A percentile compares a stretch with the other conserved stretches of the same genome.
Evolutionary conservation across 1,284 basidiomycete genomes (phyloP).

Genomic region (Rhodofomes roseus): DNA sequence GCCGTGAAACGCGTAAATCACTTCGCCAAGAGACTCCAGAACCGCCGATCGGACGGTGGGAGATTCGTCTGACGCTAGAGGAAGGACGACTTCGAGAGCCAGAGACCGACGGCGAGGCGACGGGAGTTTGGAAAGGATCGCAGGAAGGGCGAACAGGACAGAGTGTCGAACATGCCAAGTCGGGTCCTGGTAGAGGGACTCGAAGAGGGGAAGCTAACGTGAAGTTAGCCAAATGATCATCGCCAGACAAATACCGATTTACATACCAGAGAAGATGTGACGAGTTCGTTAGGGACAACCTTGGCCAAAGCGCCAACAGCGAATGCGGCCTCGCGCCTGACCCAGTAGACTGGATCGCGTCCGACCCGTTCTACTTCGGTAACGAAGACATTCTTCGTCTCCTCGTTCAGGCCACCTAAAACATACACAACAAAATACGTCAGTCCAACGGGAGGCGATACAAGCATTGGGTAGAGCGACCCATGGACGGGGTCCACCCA

Average conservation of each 20-base stretch:
- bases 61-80: slow-evolving; percentile 67
- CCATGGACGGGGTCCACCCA: slow-evolving; percentile 4
- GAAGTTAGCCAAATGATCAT: background rate
- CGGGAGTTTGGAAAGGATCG: slow-evolving; percentile 67
- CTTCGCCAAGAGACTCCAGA: slow-evolving; percentile 89
- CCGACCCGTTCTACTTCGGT: slow-evolving; percentile 78
- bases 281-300: slow-evolving; percentile 70
- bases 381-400: slow-evolving; percentile 68
- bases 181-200: slow-evolving; percentile 65
- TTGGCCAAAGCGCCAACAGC: slow-evolving; percentile 88
- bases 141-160: slow-evolving; percentile 82
- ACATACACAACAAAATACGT: background rate
- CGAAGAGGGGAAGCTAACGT: slow-evolving; percentile 76
- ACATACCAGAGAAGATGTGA: slow-evolving; percentile 63
- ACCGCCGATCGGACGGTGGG: slow-evolving; percentile 77
- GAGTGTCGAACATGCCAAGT: slow-evolving; percentile 89
- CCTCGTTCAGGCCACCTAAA: slow-evolving; percentile 58
- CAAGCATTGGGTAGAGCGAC: slow-evolving; percentile 3
- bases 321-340: slow-evolving; percentile 87
- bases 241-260: background rate
- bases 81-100: slow-evolving; percentile 59
- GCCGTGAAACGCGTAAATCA: slow-evolving; percentile 81
- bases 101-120: slow-evolving; percentile 52
- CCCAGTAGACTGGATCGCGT: slow-evolving; percentile 79
- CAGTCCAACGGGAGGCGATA: background rate